Base-by-base conservation (phyloP, 139 green algal species). In the Gonium pectorale region DNA sequence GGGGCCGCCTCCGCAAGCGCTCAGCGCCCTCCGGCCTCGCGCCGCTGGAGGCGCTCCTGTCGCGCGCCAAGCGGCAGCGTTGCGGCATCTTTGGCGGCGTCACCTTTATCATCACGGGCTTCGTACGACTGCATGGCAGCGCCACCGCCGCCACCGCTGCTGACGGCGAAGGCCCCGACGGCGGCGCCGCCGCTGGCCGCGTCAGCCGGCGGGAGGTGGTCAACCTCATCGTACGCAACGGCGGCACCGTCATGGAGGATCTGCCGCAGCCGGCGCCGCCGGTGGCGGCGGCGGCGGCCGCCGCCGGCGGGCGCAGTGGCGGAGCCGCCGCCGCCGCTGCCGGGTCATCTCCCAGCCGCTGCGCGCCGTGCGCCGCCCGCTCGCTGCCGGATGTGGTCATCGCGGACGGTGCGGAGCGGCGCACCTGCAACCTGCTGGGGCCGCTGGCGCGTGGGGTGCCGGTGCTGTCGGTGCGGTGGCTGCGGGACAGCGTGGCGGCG, bases 61-160 rank as follows among this genome's bases (percentile, higher is more conserved):
- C 43, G 33, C 64, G 79, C 46, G 29, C 27, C 43, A 85, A 85
- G 66, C 79, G 79, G n/a, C 64, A 78, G 66, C 64, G 64, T 46
- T 78, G 49, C 64, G 35, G 64, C 37, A 31, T 77, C 8, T 85
- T 85, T 37, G 79, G 79, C 35, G 46, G 79, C 46, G 19, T 85
- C n/a, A 67, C 64, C 15, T 85, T 85, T 59, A 13, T 85, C 3
- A 37, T 85, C 21, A 85, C 79, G 5, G 79, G 79, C 49, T 77
- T 85, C 43, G 6, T 24, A 1, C 75, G 75, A 21, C 46, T 64
- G 27, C 31, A 41, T 4, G 22, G 31, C 1, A 3, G 31, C 17
- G 44, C 40, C 60, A 7, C 21, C 41, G 74, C 40, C 74, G 40
- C 38, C 40, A 43, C 59, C 0, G 41, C 41, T 0, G 70, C 44